A percentile compares a stretch with the other conserved stretches of the same genome.
These are phyloP conservation scores for Agaricus blazei DNA, from an alignment of 768 basidiomycete genomes.

Conservation along the genomic window DNA sequence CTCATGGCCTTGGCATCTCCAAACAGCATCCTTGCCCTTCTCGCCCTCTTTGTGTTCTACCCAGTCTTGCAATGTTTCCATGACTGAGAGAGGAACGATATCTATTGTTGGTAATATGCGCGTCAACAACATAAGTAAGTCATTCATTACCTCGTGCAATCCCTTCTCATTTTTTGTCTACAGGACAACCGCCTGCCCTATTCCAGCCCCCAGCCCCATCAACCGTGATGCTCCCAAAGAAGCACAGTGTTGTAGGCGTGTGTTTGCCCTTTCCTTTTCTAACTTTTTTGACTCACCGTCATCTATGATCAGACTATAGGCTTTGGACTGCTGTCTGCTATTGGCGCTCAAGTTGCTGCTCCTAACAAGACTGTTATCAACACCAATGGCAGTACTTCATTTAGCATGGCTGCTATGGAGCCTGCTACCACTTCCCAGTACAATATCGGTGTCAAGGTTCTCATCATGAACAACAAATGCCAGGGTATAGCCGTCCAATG, in stretches of 20 bases:
- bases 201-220: too few relatives aligned
- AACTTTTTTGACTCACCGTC: slow-evolving; percentile 1
- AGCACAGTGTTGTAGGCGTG: slow-evolving; percentile 91
- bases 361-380: slow-evolving; percentile 93
- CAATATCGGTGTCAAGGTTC: slow-evolving; percentile 91
- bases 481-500: slow-evolving; percentile 99
- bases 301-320: slow-evolving; percentile 78
- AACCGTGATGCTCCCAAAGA: too few relatives aligned
- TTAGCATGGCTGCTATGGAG: slow-evolving; percentile 99
- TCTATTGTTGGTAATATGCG: too few relatives aligned
- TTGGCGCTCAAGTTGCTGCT: slow-evolving; percentile 95
- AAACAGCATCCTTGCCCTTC: too few relatives aligned
- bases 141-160: too few relatives aligned
- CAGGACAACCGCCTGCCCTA: too few relatives aligned
- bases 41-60: too few relatives aligned
- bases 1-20: too few relatives aligned
- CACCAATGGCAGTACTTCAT: slow-evolving; percentile 96
- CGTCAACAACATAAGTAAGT: too few relatives aligned
- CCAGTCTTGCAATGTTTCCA: too few relatives aligned
- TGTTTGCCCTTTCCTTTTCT: slow-evolving; percentile 25
- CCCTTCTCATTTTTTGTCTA: too few relatives aligned
- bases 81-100: too few relatives aligned
- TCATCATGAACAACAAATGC: slow-evolving; percentile 94
- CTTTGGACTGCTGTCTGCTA: slow-evolving; percentile 90
- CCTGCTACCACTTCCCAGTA: slow-evolving; percentile 89